phyloP scores from a whole-genome alignment of 2,329 filamentous ascomycete genomes.

The Aspergillus luchuensis region DNA sequence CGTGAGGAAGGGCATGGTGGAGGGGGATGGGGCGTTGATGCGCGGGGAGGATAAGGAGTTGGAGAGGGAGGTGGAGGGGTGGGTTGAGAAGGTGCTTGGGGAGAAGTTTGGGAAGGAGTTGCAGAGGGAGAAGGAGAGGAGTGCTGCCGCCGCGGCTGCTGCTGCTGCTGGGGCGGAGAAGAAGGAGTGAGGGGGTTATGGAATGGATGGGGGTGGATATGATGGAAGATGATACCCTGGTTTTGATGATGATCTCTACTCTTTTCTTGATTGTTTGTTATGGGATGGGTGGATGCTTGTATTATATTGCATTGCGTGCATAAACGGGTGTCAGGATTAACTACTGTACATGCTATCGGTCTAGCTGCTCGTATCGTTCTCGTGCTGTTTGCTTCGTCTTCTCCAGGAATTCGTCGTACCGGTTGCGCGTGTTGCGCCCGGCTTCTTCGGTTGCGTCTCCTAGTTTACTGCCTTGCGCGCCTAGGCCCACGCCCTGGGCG shows the following conservation, averaged over 20 bases:
- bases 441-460: slow-evolving; percentile 53
- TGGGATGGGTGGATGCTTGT: not conserved
- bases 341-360: slow-evolving; percentile 8
- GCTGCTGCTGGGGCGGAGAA: not conserved
- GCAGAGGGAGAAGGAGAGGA: slow-evolving; percentile 30
- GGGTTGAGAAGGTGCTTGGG: slow-evolving; percentile 50
- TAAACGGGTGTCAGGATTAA: no score
- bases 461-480: slow-evolving; percentile 52
- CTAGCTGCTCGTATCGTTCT: slow-evolving; percentile 51
- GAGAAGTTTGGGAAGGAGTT: slow-evolving; percentile 51
- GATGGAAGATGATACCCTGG: not conserved
- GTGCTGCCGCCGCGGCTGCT: no score
- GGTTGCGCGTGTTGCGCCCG: slow-evolving; percentile 49
- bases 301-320: not conserved
- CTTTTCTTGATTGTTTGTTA: not conserved
- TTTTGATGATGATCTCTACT: not conserved
- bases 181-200: not conserved
- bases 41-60: slow-evolving; percentile 32
- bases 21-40: slow-evolving; percentile 51
- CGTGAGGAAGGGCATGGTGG: slow-evolving; percentile 62
- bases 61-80: slow-evolving; percentile 57
- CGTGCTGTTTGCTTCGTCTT: slow-evolving; percentile 50
- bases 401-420: slow-evolving; percentile 52
- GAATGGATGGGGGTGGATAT: not conserved
- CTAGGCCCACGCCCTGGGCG: slow-evolving; percentile 52